Conservation (phyloP, 257 asterid species). For the Penstemon newberryi region DNA sequence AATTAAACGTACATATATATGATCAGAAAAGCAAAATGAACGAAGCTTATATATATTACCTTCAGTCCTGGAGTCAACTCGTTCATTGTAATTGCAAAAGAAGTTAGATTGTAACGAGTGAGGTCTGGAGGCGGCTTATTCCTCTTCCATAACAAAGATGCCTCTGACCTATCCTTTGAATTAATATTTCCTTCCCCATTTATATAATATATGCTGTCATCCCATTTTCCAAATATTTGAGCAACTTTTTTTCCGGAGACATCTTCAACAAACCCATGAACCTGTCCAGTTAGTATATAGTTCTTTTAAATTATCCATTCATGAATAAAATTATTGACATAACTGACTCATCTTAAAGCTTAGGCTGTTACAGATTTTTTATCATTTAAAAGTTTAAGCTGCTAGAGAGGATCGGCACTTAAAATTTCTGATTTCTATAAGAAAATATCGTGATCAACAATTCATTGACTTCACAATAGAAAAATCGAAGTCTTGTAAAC, state of each 20-base stretch:
- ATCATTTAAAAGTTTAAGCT: no score
- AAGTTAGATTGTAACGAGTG: conserved; percentile 80
- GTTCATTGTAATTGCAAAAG: conserved; percentile 82
- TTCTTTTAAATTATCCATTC: conserved; percentile 21
- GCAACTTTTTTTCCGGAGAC: conserved; percentile 62
- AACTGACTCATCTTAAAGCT: no score
- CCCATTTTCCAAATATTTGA: conserved; percentile 87
- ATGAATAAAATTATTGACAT: neutral
- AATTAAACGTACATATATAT: conserved; percentile 28
- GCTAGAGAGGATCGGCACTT: no score
- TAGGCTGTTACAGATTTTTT: no score
- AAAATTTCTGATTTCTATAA: no score
- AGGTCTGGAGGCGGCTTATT: conserved; percentile 54
- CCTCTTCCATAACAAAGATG: conserved; percentile 73
- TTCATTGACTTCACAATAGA: conserved; percentile 13
- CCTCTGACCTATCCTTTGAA: conserved; percentile 52
- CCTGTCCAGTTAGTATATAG: conserved; percentile 46
- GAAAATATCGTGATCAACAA: neutral
- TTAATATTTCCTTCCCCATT: conserved; percentile 60
- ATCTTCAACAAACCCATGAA: conserved; percentile 88
- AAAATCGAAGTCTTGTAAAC: neutral
- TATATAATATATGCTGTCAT: conserved; percentile 68
- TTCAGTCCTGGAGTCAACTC: conserved; percentile 79
- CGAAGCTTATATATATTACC: conserved; percentile 45
- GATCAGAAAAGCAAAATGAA: conserved; percentile 21